Evolutionary conservation across 768 basidiomycete genomes (phyloP).

Genomic region (Hygrophorus russula): DNA sequence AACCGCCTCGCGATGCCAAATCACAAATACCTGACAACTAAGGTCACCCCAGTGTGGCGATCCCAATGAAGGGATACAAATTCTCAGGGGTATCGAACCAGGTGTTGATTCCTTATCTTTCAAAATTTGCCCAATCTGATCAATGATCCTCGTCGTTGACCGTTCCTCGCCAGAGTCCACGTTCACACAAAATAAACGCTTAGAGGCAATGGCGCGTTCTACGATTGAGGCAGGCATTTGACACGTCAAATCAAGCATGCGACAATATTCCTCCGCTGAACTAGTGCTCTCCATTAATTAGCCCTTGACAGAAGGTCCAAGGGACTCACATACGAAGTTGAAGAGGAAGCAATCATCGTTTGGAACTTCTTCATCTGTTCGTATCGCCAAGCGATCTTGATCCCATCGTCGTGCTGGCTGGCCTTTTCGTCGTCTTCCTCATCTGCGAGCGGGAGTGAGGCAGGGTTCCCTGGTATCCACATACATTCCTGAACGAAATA

Average conservation of each 20-base stretch:
- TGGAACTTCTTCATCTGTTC: conserved; percentile 87
- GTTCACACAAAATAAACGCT: conserved; percentile 25
- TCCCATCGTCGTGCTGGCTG: conserved; percentile 38
- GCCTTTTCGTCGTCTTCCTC: conserved; percentile 25
- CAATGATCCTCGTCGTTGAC: conserved; percentile 14
- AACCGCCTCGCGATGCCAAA: not conserved
- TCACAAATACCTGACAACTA: conserved; percentile 32
- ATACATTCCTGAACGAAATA: conserved; percentile 64
- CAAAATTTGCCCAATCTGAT: conserved; percentile 15
- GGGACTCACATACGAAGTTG: conserved; percentile 34
- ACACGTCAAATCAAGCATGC: conserved; percentile 60
- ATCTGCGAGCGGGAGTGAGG: conserved; percentile 22
- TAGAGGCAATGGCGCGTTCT: conserved; percentile 28
- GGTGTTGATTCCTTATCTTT: conserved; percentile 13
- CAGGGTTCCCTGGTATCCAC: conserved; percentile 48
- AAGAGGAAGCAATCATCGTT: conserved; percentile 50
- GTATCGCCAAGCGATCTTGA: conserved; percentile 98
- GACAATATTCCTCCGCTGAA: conserved; percentile 51
- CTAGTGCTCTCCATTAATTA: conserved; percentile 19
- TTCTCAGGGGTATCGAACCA: conserved; percentile 30
- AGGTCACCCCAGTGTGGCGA: conserved; percentile 63
- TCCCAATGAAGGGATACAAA: conserved; percentile 55
- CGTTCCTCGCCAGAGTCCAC: conserved; percentile 5
- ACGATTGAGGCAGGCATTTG: conserved; percentile 43
- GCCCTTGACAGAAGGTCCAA: not conserved